These are phyloP conservation scores for Rubus parviflorus DNA, from an alignment of 306 rosid species.

Conservation along the genomic window DNA sequence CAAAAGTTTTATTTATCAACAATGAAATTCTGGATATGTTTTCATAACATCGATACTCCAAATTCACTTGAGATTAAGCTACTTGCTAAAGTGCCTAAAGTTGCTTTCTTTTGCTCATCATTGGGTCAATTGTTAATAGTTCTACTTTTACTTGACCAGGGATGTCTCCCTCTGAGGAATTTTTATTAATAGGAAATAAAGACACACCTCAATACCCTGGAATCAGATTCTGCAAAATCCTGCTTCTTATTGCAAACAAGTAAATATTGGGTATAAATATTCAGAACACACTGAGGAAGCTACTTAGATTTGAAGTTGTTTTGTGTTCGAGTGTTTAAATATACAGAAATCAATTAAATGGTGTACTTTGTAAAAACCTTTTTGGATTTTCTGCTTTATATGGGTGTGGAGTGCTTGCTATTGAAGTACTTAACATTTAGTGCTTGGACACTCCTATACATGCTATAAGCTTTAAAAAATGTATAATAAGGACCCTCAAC, in stretches of 20 bases:
- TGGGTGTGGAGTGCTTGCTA: neutral
- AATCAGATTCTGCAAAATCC: no score
- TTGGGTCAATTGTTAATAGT: neutral
- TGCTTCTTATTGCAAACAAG: no score
- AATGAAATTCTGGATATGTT: no score
- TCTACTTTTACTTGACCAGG: no score
- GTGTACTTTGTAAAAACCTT: neutral
- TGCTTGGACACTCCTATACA: neutral
- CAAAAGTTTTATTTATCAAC: neutral
- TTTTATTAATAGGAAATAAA: no score
- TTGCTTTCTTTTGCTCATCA: neutral
- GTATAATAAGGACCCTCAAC: neutral
- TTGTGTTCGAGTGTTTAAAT: neutral
- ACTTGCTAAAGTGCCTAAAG: no score
- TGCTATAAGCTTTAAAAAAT: neutral
- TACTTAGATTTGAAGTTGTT: neutral
- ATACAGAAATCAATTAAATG: neutral
- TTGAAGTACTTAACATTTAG: neutral
- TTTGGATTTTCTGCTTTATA: neutral
- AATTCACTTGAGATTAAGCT: neutral
- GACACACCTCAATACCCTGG: no score
- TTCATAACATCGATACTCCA: neutral
- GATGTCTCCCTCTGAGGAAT: no score
- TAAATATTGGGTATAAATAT: no score
- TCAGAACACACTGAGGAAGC: no score